phyloP scores from a whole-genome alignment of 768 basidiomycete species.

The Cubamyces lactineus region DNA sequence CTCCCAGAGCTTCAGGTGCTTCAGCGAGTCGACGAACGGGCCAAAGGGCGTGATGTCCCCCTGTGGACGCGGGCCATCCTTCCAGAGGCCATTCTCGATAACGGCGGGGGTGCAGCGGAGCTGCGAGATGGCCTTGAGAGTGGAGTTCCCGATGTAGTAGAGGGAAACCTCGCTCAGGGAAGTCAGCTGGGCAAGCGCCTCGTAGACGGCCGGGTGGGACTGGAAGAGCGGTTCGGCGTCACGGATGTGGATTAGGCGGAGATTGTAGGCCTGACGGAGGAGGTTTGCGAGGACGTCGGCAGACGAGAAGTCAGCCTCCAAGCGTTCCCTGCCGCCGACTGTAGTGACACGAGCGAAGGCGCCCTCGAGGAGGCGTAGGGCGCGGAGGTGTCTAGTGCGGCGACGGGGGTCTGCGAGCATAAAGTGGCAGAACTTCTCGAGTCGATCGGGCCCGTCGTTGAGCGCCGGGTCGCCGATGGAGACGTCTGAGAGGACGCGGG shows the following conservation, averaged over 20 bases:
- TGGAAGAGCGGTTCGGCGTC: constrained; percentile 27
- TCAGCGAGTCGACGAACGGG: constrained; percentile 17
- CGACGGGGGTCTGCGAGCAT: constrained; percentile 21
- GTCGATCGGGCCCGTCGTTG: constrained; percentile 20
- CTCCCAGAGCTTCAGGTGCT: constrained; percentile 27
- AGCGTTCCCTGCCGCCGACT: constrained; percentile 7
- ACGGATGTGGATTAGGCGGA: constrained; percentile 24
- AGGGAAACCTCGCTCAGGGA: constrained; percentile 26
- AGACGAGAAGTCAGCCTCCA: constrained; percentile 26
- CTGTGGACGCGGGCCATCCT: constrained; percentile 26
- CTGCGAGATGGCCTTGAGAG: constrained; percentile 21
- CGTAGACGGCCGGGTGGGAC: constrained; percentile 23
- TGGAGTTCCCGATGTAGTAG: constrained; percentile 27
- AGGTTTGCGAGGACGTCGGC: constrained; percentile 23
- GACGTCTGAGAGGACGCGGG: constrained; percentile 26
- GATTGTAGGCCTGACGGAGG: constrained; percentile 21
- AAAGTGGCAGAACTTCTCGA: constrained; percentile 23
- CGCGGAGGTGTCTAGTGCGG: constrained; percentile 22
- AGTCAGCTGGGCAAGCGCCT: constrained; percentile 21
- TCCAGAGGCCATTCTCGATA: constrained; percentile 26
- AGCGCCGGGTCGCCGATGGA: constrained; percentile 20
- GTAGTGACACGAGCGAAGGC: constrained; percentile 19
- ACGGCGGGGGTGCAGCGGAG: constrained; percentile 22
- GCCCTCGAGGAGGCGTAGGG: constrained; percentile 23
- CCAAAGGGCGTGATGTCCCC: constrained; percentile 26